Percentiles rank a stretch among this genome's conserved stretches.
Conservation (phyloP, 2,329 filamentous ascomycete species). For the Emergomyces orientalis region DNA sequence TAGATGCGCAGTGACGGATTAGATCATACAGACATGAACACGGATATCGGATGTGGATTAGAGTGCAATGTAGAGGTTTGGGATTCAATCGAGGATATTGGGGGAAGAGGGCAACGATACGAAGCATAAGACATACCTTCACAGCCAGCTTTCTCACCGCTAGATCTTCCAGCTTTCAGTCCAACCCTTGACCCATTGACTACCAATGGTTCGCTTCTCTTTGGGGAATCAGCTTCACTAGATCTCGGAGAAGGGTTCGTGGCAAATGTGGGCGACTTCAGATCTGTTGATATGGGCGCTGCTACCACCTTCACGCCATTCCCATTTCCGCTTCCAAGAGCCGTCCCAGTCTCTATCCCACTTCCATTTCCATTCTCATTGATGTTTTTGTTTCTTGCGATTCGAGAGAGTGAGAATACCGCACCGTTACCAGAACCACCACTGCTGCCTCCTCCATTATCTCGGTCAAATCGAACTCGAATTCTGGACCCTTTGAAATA, state of each 20-base stretch:
- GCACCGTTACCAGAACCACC: slow-evolving; percentile 1
- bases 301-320: slow-evolving; percentile 12
- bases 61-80: neutral
- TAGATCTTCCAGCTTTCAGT: slow-evolving; percentile 12
- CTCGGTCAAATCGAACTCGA: slow-evolving; percentile 26
- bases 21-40: neutral
- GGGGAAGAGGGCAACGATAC: neutral
- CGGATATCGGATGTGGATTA: neutral
- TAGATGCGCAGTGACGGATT: neutral
- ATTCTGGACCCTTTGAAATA: slow-evolving; percentile 28
- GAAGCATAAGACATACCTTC: slow-evolving; percentile 10
- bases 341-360: neutral
- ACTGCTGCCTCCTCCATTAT: slow-evolving; percentile 13
- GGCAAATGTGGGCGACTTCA: slow-evolving; percentile 10
- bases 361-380: neutral
- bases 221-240: slow-evolving; percentile 14
- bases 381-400: neutral
- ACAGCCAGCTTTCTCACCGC: slow-evolving; percentile 7
- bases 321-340: neutral
- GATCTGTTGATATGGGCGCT: slow-evolving; percentile 14
- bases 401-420: neutral
- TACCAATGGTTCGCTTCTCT: slow-evolving; percentile 25
- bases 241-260: slow-evolving; percentile 5
- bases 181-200: slow-evolving; percentile 27
- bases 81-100: neutral